Base-by-base conservation (phyloP, 768 basidiomycete species). In the Sarcomyxa edulis region DNA sequence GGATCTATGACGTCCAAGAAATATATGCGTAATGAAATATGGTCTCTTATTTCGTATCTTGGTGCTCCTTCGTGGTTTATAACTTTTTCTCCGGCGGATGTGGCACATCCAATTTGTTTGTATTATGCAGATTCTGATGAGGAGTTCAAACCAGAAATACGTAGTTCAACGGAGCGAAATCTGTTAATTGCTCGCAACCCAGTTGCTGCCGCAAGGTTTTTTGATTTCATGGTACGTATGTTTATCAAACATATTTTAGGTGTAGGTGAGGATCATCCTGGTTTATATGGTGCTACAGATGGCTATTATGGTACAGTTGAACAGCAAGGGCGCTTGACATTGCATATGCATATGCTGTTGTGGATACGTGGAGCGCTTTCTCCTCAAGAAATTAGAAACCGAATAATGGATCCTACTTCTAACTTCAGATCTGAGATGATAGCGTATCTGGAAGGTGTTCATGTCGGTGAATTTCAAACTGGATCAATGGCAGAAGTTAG, bases 261-360 rank as follows among this genome's bases (percentile, higher is more conserved):
- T 3, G 35, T 47, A 25, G 40, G 35, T 11, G 29, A 20, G 6
- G 34, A 50, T 27, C 32, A 51, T 14, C n/a, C 11, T 5, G 61
- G 55, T 0, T 19, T 61, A 12, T 66, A 49, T 51, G 60, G 64
- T 7, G 32, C 52, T 0, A 55, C 60, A 8, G 8, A 35, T 2
- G 59, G 46, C 0, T 65, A 61, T 43, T 59, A 58, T 50, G 55
- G 55, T 4, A 53, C 48, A 0, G 54, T 63, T 35, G 65, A 67
- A 38, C 53, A 60, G 39, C 64, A 68, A 46, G 64, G 64, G 1
- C 31, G 55, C 3, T 37, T 63, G 0, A 64, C 61, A 0, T 34
- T 70, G 2, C 68, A 71, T 48, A 26, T 65, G 2, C 66, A 69
- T 45, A 18, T 61, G 23, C 25, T 68, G 1, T 14, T 68, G 1